Base-by-base conservation (phyloP, 2,329 filamentous ascomycete genomes). In the Fusarium sp. region DNA sequence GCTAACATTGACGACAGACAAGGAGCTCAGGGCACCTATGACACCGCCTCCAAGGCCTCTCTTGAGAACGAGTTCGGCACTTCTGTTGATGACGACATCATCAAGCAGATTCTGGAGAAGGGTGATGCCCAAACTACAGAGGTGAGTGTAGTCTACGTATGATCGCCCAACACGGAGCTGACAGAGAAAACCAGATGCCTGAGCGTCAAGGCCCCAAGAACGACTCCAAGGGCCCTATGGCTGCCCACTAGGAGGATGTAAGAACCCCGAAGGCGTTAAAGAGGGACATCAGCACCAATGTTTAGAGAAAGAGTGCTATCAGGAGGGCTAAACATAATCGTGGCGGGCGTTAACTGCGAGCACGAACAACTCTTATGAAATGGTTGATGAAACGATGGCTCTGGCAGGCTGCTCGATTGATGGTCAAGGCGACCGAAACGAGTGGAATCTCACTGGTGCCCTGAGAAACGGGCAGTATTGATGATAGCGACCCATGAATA, bases 11-110 rank as follows among this genome's bases (percentile, higher is more conserved):
- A 48, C 36, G 43, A 65, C 63, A 97, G 94, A 81, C 94, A 97
- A 80, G 95, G 95, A 71, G 89, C 89, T 46, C 94, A 97, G 80
- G 95, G 95, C 60, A 88, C 90, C 63, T 85, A 92, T 44, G 92
- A 98, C 77, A 83, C 84, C 10, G 94, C 95, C 9, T 92, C 93
- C 73, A 93, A 97, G 72, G 82, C 85, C 44, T 86, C 86, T 48
- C 86, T 99, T 6, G 91, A 96, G 77, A 92, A 90, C 73, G 95
- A 98, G 83, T 99, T 99, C 75, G 94, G 93, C 73, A 95, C 94
- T 13, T 83, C 86, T 73, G 86, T 90, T 58, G 91, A 94, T 27
- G 95, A 98, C 8, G 92, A 95, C 1, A 91, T 92, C 63, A 91
- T 98, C 77, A 89, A 89, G 82, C 85, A 90, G 82, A 97, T 99